Percentiles rank a stretch among this genome's conserved stretches.
Conservation (phyloP, 768 basidiomycete species). For the Imleria badia region DNA sequence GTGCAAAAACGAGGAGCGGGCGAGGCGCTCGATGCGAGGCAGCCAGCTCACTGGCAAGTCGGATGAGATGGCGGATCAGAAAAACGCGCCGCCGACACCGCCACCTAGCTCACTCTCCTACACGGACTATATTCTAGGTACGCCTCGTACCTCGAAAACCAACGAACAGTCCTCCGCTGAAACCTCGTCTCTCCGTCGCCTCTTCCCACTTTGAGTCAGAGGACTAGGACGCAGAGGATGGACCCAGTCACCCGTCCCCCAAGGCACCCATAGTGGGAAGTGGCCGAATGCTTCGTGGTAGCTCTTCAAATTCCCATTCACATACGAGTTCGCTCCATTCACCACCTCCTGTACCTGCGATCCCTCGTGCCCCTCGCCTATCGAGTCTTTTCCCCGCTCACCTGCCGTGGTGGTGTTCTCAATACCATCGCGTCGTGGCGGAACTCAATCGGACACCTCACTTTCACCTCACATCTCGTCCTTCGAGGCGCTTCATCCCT, state of each 20-base stretch:
- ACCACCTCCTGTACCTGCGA: conserved; percentile 40
- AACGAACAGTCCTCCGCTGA: not conserved
- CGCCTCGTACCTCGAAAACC: too few relatives aligned
- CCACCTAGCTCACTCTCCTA: too few relatives aligned
- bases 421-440: conserved; percentile 50
- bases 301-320: conserved; percentile 16
- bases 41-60: too few relatives aligned
- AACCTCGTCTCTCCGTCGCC: conserved; percentile 36
- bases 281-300: conserved; percentile 18
- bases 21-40: too few relatives aligned
- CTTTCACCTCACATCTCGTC: conserved; percentile 43
- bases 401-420: conserved; percentile 69
- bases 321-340: conserved; percentile 11
- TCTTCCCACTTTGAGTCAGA: conserved; percentile 39
- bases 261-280: not conserved
- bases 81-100: too few relatives aligned
- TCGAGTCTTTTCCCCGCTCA: conserved; percentile 52
- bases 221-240: conserved; percentile 44
- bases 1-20: too few relatives aligned
- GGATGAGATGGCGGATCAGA: too few relatives aligned
- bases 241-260: not conserved
- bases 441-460: conserved; percentile 45
- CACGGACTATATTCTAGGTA: too few relatives aligned
- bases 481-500: conserved; percentile 42
- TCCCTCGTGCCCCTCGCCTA: conserved; percentile 35